phyloP scores from a whole-genome alignment of 139 green algal genomes.

The Closterium sp. region DNA sequence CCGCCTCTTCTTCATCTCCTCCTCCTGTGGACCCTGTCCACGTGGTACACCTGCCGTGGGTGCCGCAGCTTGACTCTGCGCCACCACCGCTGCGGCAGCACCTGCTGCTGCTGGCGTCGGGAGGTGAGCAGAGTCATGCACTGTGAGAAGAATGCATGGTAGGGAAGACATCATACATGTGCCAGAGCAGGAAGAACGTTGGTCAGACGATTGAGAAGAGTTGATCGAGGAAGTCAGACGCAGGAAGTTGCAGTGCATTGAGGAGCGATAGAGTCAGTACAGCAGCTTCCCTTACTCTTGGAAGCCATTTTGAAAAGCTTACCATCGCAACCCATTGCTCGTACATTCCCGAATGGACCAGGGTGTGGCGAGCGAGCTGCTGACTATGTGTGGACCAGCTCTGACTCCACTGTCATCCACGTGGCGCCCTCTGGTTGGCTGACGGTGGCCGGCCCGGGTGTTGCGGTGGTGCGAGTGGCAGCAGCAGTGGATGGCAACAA shows the following conservation, averaged over 20 bases:
- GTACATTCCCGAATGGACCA: no score
- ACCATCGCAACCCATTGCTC: no score
- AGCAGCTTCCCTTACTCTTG: no score
- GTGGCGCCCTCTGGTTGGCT: background rate
- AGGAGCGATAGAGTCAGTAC: no score
- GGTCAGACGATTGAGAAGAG: no score
- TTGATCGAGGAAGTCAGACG: no score
- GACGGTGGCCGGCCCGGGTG: background rate
- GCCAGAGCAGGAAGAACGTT: no score
- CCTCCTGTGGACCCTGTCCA: background rate
- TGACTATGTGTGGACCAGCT: background rate
- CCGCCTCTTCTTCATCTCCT: background rate
- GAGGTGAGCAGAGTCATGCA: background rate
- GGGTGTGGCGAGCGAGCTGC: background rate
- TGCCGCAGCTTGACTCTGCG: background rate
- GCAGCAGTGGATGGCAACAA: background rate
- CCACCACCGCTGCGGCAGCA: background rate
- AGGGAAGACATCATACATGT: no score
- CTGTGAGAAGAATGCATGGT: no score
- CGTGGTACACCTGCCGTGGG: background rate
- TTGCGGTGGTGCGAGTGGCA: background rate
- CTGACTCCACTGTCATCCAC: background rate
- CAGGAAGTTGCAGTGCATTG: no score
- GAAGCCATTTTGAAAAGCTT: no score
- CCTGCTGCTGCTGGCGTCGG: background rate